phyloP scores from a whole-genome alignment of 345 rosid species.

The Mercurialis annua region DNA sequence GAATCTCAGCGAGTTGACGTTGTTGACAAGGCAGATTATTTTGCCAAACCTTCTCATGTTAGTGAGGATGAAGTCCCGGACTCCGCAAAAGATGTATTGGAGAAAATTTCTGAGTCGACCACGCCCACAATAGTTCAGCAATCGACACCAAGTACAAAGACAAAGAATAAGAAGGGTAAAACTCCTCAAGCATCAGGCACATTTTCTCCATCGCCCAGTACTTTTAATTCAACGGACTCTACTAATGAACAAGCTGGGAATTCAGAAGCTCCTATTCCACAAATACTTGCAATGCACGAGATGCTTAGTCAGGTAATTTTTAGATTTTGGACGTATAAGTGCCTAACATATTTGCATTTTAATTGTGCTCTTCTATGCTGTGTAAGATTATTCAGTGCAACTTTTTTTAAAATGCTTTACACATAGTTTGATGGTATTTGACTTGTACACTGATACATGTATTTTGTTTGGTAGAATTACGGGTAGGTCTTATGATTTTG shows the following conservation, averaged over 20 bases:
- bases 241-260: conserved; percentile 40
- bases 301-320: conserved; percentile 70
- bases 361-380: neutral
- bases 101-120: conserved; percentile 43
- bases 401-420: conserved; percentile 1
- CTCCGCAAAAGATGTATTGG: conserved; percentile 40
- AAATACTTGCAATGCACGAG: conserved; percentile 55
- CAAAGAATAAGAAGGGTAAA: conserved; percentile 62
- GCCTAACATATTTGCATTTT: neutral
- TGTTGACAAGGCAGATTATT: conserved; percentile 30
- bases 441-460: neutral
- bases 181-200: conserved; percentile 45
- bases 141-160: conserved; percentile 43
- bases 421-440: conserved; percentile 4
- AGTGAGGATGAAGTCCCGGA: conserved; percentile 43
- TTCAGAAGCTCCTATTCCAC: conserved; percentile 47
- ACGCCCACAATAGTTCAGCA: conserved; percentile 34
- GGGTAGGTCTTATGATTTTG: neutral
- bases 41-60: conserved; percentile 33
- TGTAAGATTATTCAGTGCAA: neutral
- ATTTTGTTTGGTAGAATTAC: neutral
- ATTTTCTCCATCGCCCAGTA: conserved; percentile 51
- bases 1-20: conserved; percentile 32
- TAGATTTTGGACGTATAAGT: neutral
- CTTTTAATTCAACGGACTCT: conserved; percentile 53